Percentiles rank a stretch among this genome's conserved stretches.
Evolutionary conservation across 2,329 filamentous ascomycete genomes (phyloP).

Genomic region (Paramyrothecium sp.): DNA sequence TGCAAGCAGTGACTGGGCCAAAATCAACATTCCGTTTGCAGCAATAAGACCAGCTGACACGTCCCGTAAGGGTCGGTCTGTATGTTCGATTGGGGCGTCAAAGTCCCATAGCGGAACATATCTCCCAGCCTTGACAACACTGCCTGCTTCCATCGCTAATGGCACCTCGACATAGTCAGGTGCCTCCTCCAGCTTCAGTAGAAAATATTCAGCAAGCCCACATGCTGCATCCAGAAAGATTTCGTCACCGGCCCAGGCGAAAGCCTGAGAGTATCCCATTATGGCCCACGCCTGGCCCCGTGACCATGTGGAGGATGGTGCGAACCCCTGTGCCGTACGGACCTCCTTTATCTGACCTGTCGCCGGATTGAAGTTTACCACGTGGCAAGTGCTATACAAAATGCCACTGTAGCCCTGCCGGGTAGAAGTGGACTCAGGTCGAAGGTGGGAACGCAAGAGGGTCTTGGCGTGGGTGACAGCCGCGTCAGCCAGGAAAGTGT

Average conservation of each 20-base stretch:
- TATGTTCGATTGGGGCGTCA: slow-evolving; percentile 39
- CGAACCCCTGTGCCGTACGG: slow-evolving; percentile 45
- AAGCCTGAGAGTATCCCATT: slow-evolving; percentile 46
- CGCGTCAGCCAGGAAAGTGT: slow-evolving; percentile 27
- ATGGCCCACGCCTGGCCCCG: slow-evolving; percentile 46
- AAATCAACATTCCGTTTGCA: slow-evolving; percentile 38
- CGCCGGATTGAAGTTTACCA: slow-evolving; percentile 42
- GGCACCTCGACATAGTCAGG: slow-evolving; percentile 18
- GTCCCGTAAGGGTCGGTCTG: slow-evolving; percentile 25
- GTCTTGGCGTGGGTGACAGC: slow-evolving; percentile 37
- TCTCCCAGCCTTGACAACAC: slow-evolving; percentile 10
- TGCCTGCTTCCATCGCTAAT: slow-evolving; percentile 7
- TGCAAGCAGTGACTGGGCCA: slow-evolving; percentile 30
- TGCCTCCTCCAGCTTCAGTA: slow-evolving; percentile 31
- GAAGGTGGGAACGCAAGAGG: slow-evolving; percentile 35
- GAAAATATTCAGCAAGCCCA: slow-evolving; percentile 45
- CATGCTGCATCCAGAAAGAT: slow-evolving; percentile 41
- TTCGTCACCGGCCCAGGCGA: slow-evolving; percentile 41
- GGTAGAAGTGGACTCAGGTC: slow-evolving; percentile 19
- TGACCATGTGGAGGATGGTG: slow-evolving; percentile 44
- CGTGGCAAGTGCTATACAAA: slow-evolving; percentile 34
- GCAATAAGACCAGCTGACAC: slow-evolving; percentile 37
- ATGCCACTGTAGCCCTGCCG: slow-evolving; percentile 27
- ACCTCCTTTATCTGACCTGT: slow-evolving; percentile 35
- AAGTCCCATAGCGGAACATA: slow-evolving; percentile 40